These are phyloP conservation scores for Taphrina deformans DNA, from an alignment of 1,139 yeast genomes.

Conservation along the genomic window DNA sequence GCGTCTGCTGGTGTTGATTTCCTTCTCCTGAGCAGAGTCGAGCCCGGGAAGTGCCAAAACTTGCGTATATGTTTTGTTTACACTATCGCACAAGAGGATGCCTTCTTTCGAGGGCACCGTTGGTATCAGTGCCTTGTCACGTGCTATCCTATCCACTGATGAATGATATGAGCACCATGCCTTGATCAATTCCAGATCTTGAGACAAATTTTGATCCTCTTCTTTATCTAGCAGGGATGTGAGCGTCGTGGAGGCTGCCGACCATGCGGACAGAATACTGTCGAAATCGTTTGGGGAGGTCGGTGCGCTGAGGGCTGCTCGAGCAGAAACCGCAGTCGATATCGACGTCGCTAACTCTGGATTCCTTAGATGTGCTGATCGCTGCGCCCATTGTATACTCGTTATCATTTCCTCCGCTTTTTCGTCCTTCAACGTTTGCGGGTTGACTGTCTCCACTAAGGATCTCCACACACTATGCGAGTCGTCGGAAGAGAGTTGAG, in stretches of 20 bases:
- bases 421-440: conserved; percentile 1
- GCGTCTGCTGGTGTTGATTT: neutral
- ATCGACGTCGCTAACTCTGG: conserved; percentile 16
- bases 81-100: conserved; percentile 12
- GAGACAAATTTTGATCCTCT: conserved; percentile 23
- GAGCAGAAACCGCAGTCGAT: conserved; percentile 21
- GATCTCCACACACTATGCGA: conserved; percentile 16
- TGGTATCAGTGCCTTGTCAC: conserved; percentile 8
- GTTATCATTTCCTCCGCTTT: conserved; percentile 18
- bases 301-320: neutral
- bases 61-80: conserved; percentile 1
- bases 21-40: neutral
- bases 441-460: conserved; percentile 4
- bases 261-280: conserved; percentile 16
- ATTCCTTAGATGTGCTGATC: conserved; percentile 14
- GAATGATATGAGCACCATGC: conserved; percentile 18
- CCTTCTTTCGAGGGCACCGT: conserved; percentile 19
- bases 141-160: conserved; percentile 4
- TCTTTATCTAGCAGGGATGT: conserved; percentile 4
- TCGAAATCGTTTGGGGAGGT: conserved; percentile 13
- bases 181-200: conserved; percentile 24
- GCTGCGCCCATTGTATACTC: conserved; percentile 22
- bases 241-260: conserved; percentile 5
- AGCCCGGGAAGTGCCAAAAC: conserved; percentile 22
- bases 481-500: conserved; percentile 2